Evolutionary conservation across 306 rosid genomes (phyloP).

Genomic region (Cicer arietinum): DNA sequence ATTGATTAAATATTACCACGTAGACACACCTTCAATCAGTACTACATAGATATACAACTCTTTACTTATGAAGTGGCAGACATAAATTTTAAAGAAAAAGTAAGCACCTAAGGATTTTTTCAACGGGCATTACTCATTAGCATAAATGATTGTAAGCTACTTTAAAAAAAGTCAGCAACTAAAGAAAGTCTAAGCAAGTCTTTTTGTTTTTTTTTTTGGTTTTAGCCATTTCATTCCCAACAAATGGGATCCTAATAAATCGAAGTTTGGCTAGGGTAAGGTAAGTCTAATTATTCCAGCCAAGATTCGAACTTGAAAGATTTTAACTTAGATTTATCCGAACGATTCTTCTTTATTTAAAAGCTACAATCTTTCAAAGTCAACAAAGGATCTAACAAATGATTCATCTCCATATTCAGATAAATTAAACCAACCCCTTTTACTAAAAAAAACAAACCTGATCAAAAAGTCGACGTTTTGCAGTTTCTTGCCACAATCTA

Average conservation of each 20-base stretch:
- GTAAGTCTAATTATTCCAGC: no score
- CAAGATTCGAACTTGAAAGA: no score
- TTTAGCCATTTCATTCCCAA: no score
- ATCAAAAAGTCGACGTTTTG: slow-evolving; percentile 67
- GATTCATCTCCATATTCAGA: background rate
- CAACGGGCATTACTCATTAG: background rate
- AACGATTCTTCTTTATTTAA: background rate
- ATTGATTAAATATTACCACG: background rate
- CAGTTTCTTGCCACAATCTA: slow-evolving; percentile 71
- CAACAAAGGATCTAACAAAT: background rate
- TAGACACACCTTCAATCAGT: background rate
- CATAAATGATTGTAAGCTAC: background rate
- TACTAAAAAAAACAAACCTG: slow-evolving; percentile 57
- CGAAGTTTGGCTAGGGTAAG: no score
- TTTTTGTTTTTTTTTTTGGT: no score
- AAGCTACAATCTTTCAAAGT: slow-evolving; percentile 2
- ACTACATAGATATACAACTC: background rate
- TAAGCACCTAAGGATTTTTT: background rate
- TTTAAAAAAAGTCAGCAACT: background rate
- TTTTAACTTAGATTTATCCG: no score
- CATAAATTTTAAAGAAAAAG: slow-evolving; percentile 4
- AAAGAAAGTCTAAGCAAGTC: background rate
- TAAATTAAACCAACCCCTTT: background rate
- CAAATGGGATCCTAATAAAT: no score
- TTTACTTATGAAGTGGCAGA: slow-evolving; percentile 3